Conservation (phyloP, 371 early-diverging fungal species). For the Capillidium heterosporum region DNA sequence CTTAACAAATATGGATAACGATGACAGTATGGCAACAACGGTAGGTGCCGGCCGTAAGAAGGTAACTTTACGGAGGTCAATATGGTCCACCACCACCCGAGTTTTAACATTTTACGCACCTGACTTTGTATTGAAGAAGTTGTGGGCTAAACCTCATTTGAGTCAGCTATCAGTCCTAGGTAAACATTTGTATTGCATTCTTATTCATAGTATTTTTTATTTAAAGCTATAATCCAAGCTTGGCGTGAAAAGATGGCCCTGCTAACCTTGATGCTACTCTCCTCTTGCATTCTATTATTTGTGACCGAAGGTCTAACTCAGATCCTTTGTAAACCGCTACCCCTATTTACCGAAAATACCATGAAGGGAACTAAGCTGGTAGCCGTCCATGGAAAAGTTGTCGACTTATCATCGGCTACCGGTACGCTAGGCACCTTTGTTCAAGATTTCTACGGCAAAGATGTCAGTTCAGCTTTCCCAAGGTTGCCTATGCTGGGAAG, state of each 20-base stretch:
- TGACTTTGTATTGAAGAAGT: not conserved
- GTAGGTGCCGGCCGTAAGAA: no score
- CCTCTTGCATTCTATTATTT: not conserved
- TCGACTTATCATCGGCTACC: not conserved
- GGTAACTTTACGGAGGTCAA: not conserved
- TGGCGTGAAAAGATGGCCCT: conserved; percentile 4
- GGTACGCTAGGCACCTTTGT: not conserved
- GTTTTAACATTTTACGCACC: conserved; percentile 3
- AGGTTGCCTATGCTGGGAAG: not conserved
- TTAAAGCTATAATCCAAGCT: not conserved
- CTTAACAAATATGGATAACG: no score
- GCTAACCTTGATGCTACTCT: not conserved
- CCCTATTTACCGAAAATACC: not conserved
- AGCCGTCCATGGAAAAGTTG: not conserved
- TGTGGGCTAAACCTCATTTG: not conserved
- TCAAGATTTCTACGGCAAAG: not conserved
- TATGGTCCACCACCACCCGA: not conserved
- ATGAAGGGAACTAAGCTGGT: not conserved
- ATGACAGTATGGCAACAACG: no score
- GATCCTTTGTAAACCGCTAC: not conserved
- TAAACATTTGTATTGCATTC: no score
- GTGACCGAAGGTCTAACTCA: not conserved
- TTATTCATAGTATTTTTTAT: not conserved
- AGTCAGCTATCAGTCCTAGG: not conserved
- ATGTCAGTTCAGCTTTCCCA: not conserved